Evolutionary conservation across 148 eudicot genomes (phyloP), one percentile per base, ranked within the genome.

Genomic region (Nepenthes mirabilis): DNA sequence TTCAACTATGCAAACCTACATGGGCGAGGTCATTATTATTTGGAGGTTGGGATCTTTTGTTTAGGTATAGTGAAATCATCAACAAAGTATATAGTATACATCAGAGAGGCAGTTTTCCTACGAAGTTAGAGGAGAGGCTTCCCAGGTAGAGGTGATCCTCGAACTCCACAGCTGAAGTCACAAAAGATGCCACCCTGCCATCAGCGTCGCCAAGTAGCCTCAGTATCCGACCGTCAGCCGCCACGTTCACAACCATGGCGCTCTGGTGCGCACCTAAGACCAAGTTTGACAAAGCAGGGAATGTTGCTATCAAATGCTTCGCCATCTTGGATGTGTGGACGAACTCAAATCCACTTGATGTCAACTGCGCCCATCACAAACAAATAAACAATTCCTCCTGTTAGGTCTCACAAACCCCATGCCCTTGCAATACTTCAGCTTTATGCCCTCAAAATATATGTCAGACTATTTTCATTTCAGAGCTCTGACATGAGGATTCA

Each of bases 111-210:
- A 91, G 43, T 65, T 85, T 87, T 6, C 90, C 97, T 32, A 91
- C n/a, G 56, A 83, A 91, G 72, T 91, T 55, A 59, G 68, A 33
- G 37, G 65, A 64, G 14, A 91, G 72, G 68, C 82, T 81, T 54
- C 95, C 97, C 43, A 91, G 57, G 72, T 87, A 87, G 49, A 91
- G 82, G 69, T 88, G 66, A 4, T 71, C 88, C 33, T 91, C 83
- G 52, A 79, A 78, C 80, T 87, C 93, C 37, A 83, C 5, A 11
- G 84, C 93, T 2, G 97, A 79, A 3, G 95, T 91, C 33, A 91
- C 95, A 40, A 83, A 85, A 0, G 73, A 67, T 70, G 81, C 66
- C 53, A 81, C 83, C 14, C 76, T 65, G 34, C 95, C 95, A 1
- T 62, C 61, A 2, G 95, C 83, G 58, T 87, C 97, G 5, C 81